Evolutionary conservation across 441 rosid species (phyloP).

Genomic region (Adansonia gregorii): DNA sequence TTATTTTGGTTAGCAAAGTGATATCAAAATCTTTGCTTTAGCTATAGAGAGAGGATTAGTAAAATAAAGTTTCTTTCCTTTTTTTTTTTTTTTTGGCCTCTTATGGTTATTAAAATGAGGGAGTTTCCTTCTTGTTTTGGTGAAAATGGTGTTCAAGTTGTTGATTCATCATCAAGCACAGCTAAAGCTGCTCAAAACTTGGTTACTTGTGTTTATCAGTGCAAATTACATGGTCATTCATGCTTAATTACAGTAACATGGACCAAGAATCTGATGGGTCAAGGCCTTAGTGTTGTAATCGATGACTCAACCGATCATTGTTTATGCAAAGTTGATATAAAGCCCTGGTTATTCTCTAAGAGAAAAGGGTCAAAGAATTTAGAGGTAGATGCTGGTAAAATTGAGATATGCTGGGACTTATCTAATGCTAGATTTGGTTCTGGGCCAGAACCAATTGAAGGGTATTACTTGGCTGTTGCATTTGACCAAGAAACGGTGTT

Average conservation of each 20-base stretch:
- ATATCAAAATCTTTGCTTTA: not conserved
- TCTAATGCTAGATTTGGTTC: conserved; percentile 76
- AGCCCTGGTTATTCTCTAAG: conserved; percentile 89
- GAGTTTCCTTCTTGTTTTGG: conserved; percentile 97
- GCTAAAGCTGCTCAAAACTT: conserved; percentile 69
- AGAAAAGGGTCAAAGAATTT: conserved; percentile 78
- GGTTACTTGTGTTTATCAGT: conserved; percentile 77
- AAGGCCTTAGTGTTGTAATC: conserved; percentile 69
- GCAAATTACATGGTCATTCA: conserved; percentile 55
- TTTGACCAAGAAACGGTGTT: conserved; percentile 66
- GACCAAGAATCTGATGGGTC: conserved; percentile 88
- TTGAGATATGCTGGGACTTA: conserved; percentile 78
- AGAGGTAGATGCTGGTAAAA: conserved; percentile 56
- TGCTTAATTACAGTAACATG: conserved; percentile 81
- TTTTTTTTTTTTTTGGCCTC: not conserved
- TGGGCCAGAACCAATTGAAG: conserved; percentile 83
- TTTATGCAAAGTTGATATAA: conserved; percentile 81
- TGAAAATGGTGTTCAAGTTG: conserved; percentile 88
- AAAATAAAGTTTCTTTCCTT: not conserved
- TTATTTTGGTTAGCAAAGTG: not conserved
- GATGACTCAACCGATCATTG: conserved; percentile 65
- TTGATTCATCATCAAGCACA: conserved; percentile 63
- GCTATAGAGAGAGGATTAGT: not conserved
- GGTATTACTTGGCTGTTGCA: conserved; percentile 67
- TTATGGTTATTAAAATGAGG: conserved; percentile 52